These are phyloP conservation scores for Ormosia emarginata DNA, from an alignment of 306 rosid genomes.

Conservation along the genomic window DNA sequence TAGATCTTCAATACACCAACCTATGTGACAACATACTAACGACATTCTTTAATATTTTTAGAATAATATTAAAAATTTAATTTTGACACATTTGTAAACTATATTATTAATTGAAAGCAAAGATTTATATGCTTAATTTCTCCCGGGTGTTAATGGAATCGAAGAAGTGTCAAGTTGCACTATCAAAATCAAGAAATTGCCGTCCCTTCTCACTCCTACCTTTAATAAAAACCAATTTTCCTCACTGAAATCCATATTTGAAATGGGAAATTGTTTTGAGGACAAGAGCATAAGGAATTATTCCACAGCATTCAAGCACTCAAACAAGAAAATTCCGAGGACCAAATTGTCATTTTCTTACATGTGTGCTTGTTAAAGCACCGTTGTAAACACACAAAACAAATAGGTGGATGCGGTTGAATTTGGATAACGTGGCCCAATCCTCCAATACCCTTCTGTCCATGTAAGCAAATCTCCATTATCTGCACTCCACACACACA, in stretches of 20 bases:
- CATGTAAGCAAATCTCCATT: slow-evolving; percentile 11
- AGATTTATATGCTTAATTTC: not conserved
- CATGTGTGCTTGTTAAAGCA: not conserved
- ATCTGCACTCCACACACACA: not conserved
- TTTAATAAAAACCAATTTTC: not conserved
- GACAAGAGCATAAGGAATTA: not conserved
- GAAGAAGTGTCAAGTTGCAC: not conserved
- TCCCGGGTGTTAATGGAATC: not conserved
- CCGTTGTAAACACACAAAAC: not conserved
- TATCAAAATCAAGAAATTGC: not conserved
- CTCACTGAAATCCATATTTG: not conserved
- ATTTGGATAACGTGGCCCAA: slow-evolving; percentile 22
- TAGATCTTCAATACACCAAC: too few relatives aligned
- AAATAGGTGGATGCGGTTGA: slow-evolving; percentile 17
- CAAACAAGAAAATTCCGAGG: not conserved
- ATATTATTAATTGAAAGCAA: too few relatives aligned
- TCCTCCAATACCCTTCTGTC: not conserved
- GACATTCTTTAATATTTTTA: too few relatives aligned
- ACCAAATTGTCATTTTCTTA: not conserved
- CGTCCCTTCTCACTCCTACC: too few relatives aligned
- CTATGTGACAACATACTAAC: too few relatives aligned
- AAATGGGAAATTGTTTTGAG: not conserved
- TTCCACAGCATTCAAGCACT: not conserved
- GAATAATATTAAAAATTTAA: too few relatives aligned
- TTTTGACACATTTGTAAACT: too few relatives aligned